A percentile compares a stretch with the other conserved stretches of the same genome.
phyloP scores from a whole-genome alignment of 257 asterid genomes.

The Mentha longifolia region DNA sequence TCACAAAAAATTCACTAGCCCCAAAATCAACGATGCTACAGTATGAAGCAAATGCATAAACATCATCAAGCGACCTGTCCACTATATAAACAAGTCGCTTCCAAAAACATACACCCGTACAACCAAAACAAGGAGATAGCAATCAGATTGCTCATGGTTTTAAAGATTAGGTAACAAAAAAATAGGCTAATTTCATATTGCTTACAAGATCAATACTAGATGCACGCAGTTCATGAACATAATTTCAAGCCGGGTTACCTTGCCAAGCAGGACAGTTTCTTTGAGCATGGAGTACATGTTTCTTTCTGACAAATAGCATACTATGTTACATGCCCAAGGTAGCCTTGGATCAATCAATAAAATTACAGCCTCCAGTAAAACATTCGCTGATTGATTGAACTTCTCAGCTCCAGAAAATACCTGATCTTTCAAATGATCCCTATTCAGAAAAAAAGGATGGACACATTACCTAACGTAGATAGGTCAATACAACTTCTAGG shows the following conservation, averaged over 20 bases:
- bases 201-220: not conserved
- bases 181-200: no score
- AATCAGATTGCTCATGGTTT: no score
- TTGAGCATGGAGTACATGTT: constrained; percentile 76
- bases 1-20: constrained; percentile 15
- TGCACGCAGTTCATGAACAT: constrained; percentile 17
- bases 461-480: constrained; percentile 29
- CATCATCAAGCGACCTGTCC: constrained; percentile 7
- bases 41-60: constrained; percentile 4
- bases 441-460: constrained; percentile 39
- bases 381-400: constrained; percentile 53
- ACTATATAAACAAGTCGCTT: constrained; percentile 9
- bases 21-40: not conserved
- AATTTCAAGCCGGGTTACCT: constrained; percentile 53
- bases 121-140: no score
- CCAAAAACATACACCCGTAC: not conserved
- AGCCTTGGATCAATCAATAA: constrained; percentile 64
- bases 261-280: constrained; percentile 66
- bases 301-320: constrained; percentile 63
- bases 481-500: constrained; percentile 18
- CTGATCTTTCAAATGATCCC: constrained; percentile 68
- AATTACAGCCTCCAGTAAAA: constrained; percentile 67
- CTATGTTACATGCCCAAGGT: constrained; percentile 89
- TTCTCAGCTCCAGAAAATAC: constrained; percentile 53
- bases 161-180: no score